phyloP scores from a whole-genome alignment of 371 early-diverging fungal species.

The Basidiobolus meristosporus region DNA sequence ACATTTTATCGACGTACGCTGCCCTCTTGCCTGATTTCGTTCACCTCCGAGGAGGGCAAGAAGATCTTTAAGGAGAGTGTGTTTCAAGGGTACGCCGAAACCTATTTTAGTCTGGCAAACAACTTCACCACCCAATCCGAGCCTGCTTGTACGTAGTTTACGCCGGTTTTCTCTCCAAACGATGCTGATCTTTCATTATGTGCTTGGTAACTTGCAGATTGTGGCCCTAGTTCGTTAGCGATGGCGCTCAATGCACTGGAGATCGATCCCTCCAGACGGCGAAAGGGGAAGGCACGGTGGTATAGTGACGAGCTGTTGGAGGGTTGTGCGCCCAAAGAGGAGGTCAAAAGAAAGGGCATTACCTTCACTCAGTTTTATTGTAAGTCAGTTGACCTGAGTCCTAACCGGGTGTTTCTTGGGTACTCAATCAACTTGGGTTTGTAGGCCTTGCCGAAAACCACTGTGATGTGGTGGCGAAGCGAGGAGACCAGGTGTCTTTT shows the following conservation, averaged over 20 bases:
- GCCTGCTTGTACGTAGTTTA: slow-evolving; percentile 40
- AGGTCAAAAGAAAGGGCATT: slow-evolving; percentile 64
- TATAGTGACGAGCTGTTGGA: slow-evolving; percentile 72
- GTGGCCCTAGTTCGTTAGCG: slow-evolving; percentile 52
- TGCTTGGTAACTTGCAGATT: slow-evolving; percentile 6
- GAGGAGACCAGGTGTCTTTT: slow-evolving; percentile 34
- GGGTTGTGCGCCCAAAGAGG: slow-evolving; percentile 57
- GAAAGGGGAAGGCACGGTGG: slow-evolving; percentile 93
- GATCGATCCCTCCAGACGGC: slow-evolving; percentile 66
- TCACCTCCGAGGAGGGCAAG: slow-evolving; percentile 63
- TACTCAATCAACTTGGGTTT: neutral
- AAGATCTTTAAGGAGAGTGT: slow-evolving; percentile 57
- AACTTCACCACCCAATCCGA: slow-evolving; percentile 84
- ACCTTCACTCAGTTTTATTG: slow-evolving; percentile 80
- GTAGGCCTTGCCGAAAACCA: slow-evolving; percentile 52
- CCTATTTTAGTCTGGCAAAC: slow-evolving; percentile 68
- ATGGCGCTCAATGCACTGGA: slow-evolving; percentile 85
- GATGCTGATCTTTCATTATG: neutral
- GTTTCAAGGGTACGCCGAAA: slow-evolving; percentile 57
- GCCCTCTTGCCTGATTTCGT: slow-evolving; percentile 46
- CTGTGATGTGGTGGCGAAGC: slow-evolving; percentile 53
- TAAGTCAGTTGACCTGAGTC: too few relatives aligned
- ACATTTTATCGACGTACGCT: slow-evolving; percentile 63
- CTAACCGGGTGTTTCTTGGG: neutral
- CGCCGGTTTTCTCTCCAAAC: neutral